Evolutionary conservation across 371 early-diverging fungal species (phyloP), one percentile per base, ranked within the genome.

Genomic region (Cokeromyces recurvatus): DNA sequence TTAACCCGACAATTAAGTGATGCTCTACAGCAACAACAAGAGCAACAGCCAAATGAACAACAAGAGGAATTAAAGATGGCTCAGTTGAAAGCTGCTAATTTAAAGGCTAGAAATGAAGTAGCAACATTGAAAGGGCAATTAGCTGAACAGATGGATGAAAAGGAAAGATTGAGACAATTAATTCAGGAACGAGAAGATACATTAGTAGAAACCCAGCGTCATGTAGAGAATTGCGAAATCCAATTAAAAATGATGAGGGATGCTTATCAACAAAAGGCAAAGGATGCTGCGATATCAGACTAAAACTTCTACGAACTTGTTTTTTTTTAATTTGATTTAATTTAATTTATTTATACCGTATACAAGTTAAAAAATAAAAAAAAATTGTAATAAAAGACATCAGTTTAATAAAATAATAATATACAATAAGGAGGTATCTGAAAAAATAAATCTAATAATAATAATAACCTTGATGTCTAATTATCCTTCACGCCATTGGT

Each of bases 401-500:
- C n/a, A n/a, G n/a, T n/a, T n/a, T n/a, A n/a, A n/a, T n/a, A n/a
- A n/a, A n/a, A n/a, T n/a, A n/a, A n/a, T n/a, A n/a, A n/a, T n/a
- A n/a, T n/a, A n/a, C n/a, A n/a, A n/a, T n/a, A n/a, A n/a, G n/a
- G n/a, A n/a, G n/a, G n/a, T n/a, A n/a, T n/a, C n/a, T n/a, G n/a
- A n/a, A n/a, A n/a, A n/a, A n/a, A n/a, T n/a, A n/a, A n/a, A n/a
- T n/a, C n/a, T n/a, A n/a, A n/a, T n/a, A n/a, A n/a, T n/a, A n/a
- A n/a, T n/a, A n/a, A n/a, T n/a, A n/a, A n/a, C n/a, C n/a, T n/a
- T n/a, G n/a, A n/a, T n/a, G n/a, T n/a, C n/a, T n/a, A n/a, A n/a
- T 55, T 69, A 74, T 48, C 74, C 74, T 63, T 89, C 90, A 46
- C 82, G 78, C 90, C 90, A 91, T 53, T 87, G 86, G 59, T 83